Conservation (phyloP, 2,329 filamentous ascomycete species). For the Colletotrichum cordylinicola region DNA sequence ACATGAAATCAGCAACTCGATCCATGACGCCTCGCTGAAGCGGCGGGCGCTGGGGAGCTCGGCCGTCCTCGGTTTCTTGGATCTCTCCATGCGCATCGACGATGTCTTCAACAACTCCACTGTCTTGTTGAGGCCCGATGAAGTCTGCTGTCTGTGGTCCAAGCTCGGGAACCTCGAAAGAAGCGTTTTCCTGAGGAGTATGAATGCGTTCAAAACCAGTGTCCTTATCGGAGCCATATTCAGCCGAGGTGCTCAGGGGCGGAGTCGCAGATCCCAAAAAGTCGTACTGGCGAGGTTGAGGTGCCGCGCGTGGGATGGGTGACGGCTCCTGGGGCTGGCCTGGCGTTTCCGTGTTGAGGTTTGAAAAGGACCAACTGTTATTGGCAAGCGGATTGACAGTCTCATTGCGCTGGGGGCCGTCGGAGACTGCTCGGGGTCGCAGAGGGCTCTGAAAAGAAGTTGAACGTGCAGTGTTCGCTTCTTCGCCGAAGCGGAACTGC, state of each 20-base stretch:
- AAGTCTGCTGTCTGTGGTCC: neutral
- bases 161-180: neutral
- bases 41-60: conserved; percentile 14
- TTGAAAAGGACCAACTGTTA: conserved; percentile 66
- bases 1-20: conserved; percentile 65
- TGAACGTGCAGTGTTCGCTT: neutral
- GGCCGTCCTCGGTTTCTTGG: conserved; percentile 8
- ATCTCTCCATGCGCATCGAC: neutral
- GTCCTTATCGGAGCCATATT: neutral
- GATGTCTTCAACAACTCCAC: neutral
- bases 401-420: conserved; percentile 54
- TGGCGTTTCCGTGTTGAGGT: conserved; percentile 33
- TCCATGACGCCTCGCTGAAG: conserved; percentile 42
- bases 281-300: neutral
- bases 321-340: neutral
- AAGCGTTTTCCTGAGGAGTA: neutral
- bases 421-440: conserved; percentile 61
- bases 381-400: conserved; percentile 59
- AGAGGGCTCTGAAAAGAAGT: conserved; percentile 21
- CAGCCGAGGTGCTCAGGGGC: neutral
- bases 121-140: neutral
- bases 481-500: neutral
- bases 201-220: neutral
- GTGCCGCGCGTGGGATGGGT: neutral
- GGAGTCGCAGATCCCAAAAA: neutral